These are phyloP conservation scores for Fusarium sororula DNA, from an alignment of 2,329 filamentous ascomycete species.

Conservation along the genomic window DNA sequence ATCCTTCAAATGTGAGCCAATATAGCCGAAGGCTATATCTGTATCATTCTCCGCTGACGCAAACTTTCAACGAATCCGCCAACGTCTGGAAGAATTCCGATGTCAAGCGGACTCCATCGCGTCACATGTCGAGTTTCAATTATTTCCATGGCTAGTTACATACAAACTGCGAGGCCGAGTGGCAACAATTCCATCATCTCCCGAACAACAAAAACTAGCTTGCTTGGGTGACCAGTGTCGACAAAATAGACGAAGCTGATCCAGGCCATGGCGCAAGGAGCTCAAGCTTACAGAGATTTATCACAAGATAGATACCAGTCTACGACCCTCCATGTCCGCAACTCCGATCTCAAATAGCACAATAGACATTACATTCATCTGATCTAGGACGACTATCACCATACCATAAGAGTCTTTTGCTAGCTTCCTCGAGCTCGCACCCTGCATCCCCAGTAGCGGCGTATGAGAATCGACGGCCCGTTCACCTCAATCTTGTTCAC, in stretches of 20 bases:
- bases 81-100: too few relatives aligned
- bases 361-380: background rate
- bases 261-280: background rate
- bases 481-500: background rate
- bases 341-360: too few relatives aligned
- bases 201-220: accelerated
- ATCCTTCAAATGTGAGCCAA: accelerated
- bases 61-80: background rate
- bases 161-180: background rate
- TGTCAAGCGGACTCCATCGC: background rate
- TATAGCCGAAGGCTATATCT: accelerated
- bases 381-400: accelerated
- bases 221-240: background rate
- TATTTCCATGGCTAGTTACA: background rate
- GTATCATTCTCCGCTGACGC: accelerated
- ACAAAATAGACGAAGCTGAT: accelerated
- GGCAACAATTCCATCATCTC: background rate
- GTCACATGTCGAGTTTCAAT: background rate
- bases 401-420: background rate
- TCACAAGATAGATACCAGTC: too few relatives aligned
- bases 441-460: background rate
- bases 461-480: too few relatives aligned
- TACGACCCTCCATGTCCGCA: background rate
- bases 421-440: background rate
- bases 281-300: background rate